These are phyloP conservation scores for Oemleria cerasiformis DNA, from an alignment of 306 rosid species.

Conservation along the genomic window DNA sequence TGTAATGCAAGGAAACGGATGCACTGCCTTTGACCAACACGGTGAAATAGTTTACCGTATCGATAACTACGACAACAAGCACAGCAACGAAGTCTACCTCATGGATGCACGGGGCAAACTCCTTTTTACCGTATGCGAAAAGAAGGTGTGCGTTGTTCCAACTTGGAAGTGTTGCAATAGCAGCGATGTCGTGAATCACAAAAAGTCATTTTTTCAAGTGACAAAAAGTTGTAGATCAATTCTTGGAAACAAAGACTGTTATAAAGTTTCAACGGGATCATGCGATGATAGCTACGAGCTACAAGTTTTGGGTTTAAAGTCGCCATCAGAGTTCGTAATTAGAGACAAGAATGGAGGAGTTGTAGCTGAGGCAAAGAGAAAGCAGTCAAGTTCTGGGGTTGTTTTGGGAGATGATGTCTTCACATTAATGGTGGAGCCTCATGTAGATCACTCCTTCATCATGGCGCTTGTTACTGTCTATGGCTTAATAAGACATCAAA, in stretches of 20 bases:
- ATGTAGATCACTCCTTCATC: constrained; percentile 35
- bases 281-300: constrained; percentile 27
- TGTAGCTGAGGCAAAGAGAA: constrained; percentile 21
- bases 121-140: constrained; percentile 27
- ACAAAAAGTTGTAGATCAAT: too few relatives aligned
- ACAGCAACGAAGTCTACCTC: constrained; percentile 31
- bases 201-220: too few relatives aligned
- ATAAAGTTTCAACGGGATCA: too few relatives aligned
- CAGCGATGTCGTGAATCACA: too few relatives aligned
- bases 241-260: too few relatives aligned
- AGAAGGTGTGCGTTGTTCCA: constrained; percentile 7
- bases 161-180: constrained; percentile 19
- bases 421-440: constrained; percentile 28
- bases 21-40: constrained; percentile 32
- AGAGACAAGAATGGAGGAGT: constrained; percentile 17
- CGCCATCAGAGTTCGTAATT: constrained; percentile 17
- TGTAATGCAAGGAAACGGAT: constrained; percentile 42
- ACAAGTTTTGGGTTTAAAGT: constrained; percentile 25
- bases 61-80: constrained; percentile 39
- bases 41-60: constrained; percentile 38
- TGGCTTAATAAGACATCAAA: constrained; percentile 20
- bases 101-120: constrained; percentile 43
- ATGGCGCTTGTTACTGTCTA: constrained; percentile 40
- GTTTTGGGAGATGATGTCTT: constrained; percentile 38
- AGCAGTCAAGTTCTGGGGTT: constrained; percentile 18